phyloP scores from a whole-genome alignment of 805 yeast species.

The Pichia nanzhaoensis region DNA sequence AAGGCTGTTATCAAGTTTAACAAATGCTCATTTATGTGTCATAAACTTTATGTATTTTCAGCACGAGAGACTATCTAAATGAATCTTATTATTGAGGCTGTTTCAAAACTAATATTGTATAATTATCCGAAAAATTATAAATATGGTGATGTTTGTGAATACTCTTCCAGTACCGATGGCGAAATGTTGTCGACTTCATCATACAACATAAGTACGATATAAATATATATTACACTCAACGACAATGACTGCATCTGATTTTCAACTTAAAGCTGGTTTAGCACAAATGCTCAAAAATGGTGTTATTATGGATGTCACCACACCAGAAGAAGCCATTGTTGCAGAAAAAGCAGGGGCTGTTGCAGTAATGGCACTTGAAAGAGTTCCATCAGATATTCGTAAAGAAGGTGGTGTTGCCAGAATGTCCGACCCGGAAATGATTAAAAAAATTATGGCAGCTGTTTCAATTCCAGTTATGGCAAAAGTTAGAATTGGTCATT shows the following conservation, averaged over 20 bases:
- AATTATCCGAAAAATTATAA: too few species aligned
- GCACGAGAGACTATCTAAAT: too few species aligned
- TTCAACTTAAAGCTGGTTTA: conserved; percentile 62
- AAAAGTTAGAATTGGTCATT: conserved; percentile 76
- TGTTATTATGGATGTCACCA: conserved; percentile 70
- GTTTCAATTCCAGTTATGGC: conserved; percentile 80
- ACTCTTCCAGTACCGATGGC: too few species aligned
- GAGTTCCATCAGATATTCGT: conserved; percentile 82
- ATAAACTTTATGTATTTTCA: too few species aligned
- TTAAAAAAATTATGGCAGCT: conserved; percentile 62
- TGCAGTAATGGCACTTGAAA: conserved; percentile 84
- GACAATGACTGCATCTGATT: neutral
- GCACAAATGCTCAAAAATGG: conserved; percentile 85
- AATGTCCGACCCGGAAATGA: conserved; percentile 81
- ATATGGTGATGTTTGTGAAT: too few species aligned
- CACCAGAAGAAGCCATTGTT: conserved; percentile 69
- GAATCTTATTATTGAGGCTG: too few species aligned
- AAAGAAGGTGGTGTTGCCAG: conserved; percentile 77
- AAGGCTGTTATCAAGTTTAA: too few species aligned
- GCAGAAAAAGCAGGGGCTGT: conserved; percentile 85
- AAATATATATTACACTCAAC: too few species aligned
- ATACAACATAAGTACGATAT: too few species aligned
- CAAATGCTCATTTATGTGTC: too few species aligned
- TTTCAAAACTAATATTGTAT: too few species aligned
- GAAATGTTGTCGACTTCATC: too few species aligned